Evolutionary conservation across 768 basidiomycete genomes (phyloP), one percentile per base, ranked within the genome.

Genomic region (Rhodosporidiobolus sp.): DNA sequence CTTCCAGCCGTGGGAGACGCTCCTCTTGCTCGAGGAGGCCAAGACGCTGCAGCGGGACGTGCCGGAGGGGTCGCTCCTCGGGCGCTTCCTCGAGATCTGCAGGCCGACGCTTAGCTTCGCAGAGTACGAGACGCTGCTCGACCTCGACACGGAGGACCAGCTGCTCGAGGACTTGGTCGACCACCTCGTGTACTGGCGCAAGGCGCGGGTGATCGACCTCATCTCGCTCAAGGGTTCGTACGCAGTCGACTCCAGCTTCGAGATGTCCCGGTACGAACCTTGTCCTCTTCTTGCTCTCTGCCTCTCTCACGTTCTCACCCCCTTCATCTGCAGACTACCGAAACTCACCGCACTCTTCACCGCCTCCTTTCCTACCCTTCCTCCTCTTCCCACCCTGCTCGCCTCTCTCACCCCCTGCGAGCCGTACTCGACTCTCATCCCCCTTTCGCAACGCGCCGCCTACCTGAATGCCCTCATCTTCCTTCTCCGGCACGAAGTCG

Each of bases 1-100:
- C 26, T 84, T 97, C 32, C 84, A 87, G 24, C 94, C 95, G 10
- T 98, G 95, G 95, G 96, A 96, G 79, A 90, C 91, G 30, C 80
- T 98, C 24, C 82, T 98, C 11, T 85, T 93, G 24, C 79, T 95
- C 24, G 89, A 92, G 63, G 82, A 86, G 28, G 72, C 78, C 35
- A 71, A 79, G 1, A 88, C 90, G 77, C 87, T 89, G 28, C 81
- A 93, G 45, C 82, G 90, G 63, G 87, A 86, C 63, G 77, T 80
- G 61, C 75, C 79, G 43, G 80, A 81, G 72, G 74, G 76, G 7
- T 69, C 73, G 65, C 74, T 55, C 38, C 78, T 70, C 68, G 80
- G 55, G 73, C 77, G 74, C 72, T 92, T 93, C 78, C 81, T 94
- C 67, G 89, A 90, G 71, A 86, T 85, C 7, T 88, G 88, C 4